These are phyloP conservation scores for Artemisia annua DNA, from an alignment of 129 eudicot genomes.

Conservation along the genomic window DNA sequence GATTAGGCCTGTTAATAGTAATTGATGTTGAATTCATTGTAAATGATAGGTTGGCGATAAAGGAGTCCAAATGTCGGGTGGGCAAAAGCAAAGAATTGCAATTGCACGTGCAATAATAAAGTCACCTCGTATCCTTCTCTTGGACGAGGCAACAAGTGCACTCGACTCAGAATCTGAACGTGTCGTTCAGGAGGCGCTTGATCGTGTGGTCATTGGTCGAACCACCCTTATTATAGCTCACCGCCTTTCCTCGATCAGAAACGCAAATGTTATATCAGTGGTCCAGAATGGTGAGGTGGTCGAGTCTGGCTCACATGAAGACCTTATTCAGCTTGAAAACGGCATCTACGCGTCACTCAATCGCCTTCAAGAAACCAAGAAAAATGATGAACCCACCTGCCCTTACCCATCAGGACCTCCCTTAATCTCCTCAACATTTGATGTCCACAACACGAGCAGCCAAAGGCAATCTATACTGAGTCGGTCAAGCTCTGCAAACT, in stretches of 20 bases:
- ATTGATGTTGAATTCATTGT: not conserved
- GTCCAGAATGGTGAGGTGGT: constrained; percentile 59
- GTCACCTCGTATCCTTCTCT: constrained; percentile 64
- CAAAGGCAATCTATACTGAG: constrained; percentile 37
- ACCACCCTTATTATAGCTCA: constrained; percentile 79
- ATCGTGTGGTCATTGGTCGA: constrained; percentile 60
- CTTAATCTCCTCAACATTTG: constrained; percentile 10
- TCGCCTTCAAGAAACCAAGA: constrained; percentile 53
- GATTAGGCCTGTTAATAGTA: too few species aligned
- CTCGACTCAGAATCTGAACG: constrained; percentile 76
- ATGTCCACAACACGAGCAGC: constrained; percentile 42
- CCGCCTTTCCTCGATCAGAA: constrained; percentile 76
- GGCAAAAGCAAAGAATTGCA: constrained; percentile 85
- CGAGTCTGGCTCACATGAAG: constrained; percentile 62
- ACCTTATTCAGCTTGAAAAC: constrained; percentile 45
- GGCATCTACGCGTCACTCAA: constrained; percentile 56
- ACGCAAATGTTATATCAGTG: constrained; percentile 65
- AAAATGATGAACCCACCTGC: constrained; percentile 7
- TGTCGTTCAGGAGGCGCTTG: constrained; percentile 75
- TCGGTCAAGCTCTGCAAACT: constrained; percentile 52
- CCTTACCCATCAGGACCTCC: constrained; percentile 1
- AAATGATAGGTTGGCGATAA: constrained; percentile 70
- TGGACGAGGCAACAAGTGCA: constrained; percentile 90
- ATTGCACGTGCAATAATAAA: constrained; percentile 79
- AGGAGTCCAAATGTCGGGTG: constrained; percentile 82